A percentile compares a stretch with the other conserved stretches of the same genome.
These are phyloP conservation scores for Theobroma grandiflorum DNA, from an alignment of 441 rosid species.

Conservation along the genomic window DNA sequence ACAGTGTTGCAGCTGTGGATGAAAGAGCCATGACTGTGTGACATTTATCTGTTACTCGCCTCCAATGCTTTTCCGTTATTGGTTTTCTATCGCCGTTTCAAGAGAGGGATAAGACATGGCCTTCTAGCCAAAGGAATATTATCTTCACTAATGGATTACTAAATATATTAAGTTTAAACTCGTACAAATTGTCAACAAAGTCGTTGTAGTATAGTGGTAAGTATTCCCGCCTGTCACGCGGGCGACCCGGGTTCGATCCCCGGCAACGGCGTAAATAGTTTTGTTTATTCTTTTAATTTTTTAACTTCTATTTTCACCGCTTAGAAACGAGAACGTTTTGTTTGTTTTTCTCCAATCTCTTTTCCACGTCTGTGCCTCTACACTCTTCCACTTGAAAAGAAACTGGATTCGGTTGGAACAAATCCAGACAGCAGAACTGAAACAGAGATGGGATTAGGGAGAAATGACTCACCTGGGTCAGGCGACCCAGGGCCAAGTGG, in stretches of 20 bases:
- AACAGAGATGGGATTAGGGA: conserved; percentile 38
- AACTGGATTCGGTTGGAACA: neutral
- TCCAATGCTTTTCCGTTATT: neutral
- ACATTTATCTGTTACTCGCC: neutral
- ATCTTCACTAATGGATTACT: neutral
- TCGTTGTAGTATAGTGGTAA: conserved; percentile 33
- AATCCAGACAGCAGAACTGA: neutral
- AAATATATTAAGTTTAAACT: no score
- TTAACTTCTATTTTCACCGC: neutral
- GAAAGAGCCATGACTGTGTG: conserved; percentile 40
- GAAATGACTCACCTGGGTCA: conserved; percentile 34
- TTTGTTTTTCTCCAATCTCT: neutral
- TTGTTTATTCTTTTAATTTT: neutral
- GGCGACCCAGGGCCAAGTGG: conserved; percentile 50
- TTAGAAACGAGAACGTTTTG: neutral
- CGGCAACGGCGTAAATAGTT: conserved; percentile 69
- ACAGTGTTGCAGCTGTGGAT: conserved; percentile 40
- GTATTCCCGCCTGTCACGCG: conserved; percentile 97
- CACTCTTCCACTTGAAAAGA: neutral
- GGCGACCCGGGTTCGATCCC: conserved; percentile 95
- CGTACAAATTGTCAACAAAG: neutral
- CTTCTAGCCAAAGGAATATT: conserved; percentile 25
- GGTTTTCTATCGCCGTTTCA: neutral
- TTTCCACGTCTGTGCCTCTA: neutral
- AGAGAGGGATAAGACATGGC: conserved; percentile 25